Conservation (phyloP, 2,329 filamentous ascomycete genomes). For the Ophiosphaerella narmari region DNA sequence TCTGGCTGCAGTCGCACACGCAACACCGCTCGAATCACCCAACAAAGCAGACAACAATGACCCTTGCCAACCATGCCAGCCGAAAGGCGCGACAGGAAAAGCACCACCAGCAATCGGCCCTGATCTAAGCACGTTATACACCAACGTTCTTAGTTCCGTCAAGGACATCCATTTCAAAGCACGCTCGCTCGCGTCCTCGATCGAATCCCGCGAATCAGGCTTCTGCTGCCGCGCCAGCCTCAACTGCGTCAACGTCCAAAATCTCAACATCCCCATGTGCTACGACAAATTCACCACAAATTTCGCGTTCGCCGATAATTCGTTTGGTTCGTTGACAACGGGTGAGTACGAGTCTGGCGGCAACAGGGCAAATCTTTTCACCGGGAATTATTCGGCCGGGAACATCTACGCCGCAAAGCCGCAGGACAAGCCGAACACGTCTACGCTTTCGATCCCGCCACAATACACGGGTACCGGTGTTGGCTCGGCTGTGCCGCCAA, state of each 20-base stretch:
- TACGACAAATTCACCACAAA: constrained; percentile 60
- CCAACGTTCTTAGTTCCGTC: constrained; percentile 42
- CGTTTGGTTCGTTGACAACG: constrained; percentile 52
- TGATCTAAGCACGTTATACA: constrained; percentile 42
- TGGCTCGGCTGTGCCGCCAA: constrained; percentile 53
- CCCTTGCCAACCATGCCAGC: constrained; percentile 42
- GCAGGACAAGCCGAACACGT: constrained; percentile 50
- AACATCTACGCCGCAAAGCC: constrained; percentile 51
- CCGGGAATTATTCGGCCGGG: constrained; percentile 52
- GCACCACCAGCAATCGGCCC: constrained; percentile 39
- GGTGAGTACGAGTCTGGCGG: constrained; percentile 51
- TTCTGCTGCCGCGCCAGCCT: constrained; percentile 46
- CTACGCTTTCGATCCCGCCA: constrained; percentile 50
- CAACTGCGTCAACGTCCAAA: constrained; percentile 49
- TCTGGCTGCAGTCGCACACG: constrained; percentile 27
- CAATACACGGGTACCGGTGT: constrained; percentile 54
- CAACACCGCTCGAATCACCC: constrained; percentile 25
- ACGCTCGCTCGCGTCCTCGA: constrained; percentile 29
- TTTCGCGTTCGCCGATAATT: constrained; percentile 53
- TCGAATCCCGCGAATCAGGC: constrained; percentile 17
- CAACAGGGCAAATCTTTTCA: constrained; percentile 50
- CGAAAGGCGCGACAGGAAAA: constrained; percentile 38
- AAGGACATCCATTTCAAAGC: constrained; percentile 38
- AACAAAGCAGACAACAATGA: constrained; percentile 31
- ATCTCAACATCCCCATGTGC: constrained; percentile 53